phyloP scores from a whole-genome alignment of 1,284 basidiomycete species.

The Microbotryum saponariae region DNA sequence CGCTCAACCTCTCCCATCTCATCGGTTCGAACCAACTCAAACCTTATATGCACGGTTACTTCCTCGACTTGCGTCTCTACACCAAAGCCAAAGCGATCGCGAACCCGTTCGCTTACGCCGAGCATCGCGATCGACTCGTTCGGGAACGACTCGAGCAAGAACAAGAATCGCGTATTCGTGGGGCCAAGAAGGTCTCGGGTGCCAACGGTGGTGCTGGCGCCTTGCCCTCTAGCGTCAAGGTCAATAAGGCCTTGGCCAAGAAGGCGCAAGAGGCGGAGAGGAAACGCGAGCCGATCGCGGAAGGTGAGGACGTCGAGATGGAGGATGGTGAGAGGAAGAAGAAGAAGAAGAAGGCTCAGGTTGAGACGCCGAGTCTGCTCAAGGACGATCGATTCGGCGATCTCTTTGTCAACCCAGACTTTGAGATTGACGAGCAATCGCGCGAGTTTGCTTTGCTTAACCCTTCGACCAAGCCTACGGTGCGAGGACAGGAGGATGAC shows the following conservation, averaged over 20 bases:
- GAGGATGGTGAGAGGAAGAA: conserved; percentile 39
- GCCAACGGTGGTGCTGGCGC: conserved; percentile 34
- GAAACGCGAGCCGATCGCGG: conserved; percentile 39
- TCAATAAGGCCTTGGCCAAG: conserved; percentile 89
- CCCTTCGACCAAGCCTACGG: conserved; percentile 58
- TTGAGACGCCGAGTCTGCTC: conserved; percentile 50
- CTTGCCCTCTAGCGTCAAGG: conserved; percentile 48
- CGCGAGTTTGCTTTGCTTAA: conserved; percentile 87
- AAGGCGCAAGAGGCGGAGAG: conserved; percentile 67
- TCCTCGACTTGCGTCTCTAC: conserved; percentile 89
- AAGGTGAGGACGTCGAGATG: conserved; percentile 32
- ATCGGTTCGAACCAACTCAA: conserved; percentile 89
- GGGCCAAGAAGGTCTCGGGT: conserved; percentile 47
- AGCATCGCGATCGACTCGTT: conserved; percentile 81
- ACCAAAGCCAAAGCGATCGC: conserved; percentile 90
- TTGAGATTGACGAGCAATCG: conserved; percentile 78
- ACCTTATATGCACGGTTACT: conserved; percentile 99
- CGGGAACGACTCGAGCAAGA: conserved; percentile 86
- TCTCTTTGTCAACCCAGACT: conserved; percentile 90
- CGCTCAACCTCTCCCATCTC: conserved; percentile 88
- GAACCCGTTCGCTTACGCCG: conserved; percentile 91
- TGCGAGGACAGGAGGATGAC: conserved; percentile 38
- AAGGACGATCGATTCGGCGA: conserved; percentile 82
- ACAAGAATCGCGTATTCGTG: conserved; percentile 82
- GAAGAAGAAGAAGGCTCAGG: conserved; percentile 45